Evolutionary conservation across 164 flowering plant species (phyloP).

Genomic region (Aristolochia contorta): DNA sequence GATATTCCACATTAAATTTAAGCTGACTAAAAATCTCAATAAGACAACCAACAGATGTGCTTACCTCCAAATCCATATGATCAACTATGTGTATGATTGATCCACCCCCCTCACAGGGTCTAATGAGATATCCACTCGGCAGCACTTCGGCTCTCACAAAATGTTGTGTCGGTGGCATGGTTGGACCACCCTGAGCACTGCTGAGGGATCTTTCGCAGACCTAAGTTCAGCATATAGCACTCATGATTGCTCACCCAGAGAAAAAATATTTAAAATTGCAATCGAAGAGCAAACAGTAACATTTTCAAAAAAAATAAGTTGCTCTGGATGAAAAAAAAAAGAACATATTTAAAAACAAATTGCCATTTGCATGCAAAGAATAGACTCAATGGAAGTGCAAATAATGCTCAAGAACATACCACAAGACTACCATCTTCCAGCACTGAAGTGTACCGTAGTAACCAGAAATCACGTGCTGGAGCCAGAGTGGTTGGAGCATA

Average conservation of each 20-base stretch:
- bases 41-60: not conserved
- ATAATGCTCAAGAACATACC: constrained; percentile 37
- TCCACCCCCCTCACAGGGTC: constrained; percentile 99
- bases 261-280: no score
- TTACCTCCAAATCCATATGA: constrained; percentile 93
- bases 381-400: not conserved
- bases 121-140: constrained; percentile 90
- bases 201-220: constrained; percentile 94
- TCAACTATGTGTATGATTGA: constrained; percentile 93
- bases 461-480: constrained; percentile 94
- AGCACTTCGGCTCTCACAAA: constrained; percentile 95
- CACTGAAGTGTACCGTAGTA: constrained; percentile 77
- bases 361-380: no score
- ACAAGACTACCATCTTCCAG: constrained; percentile 98
- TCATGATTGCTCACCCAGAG: not conserved
- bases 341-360: no score
- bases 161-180: constrained; percentile 76
- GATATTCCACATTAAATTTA: not conserved
- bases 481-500: constrained; percentile 99
- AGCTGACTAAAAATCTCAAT: not conserved
- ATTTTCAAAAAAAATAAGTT: no score
- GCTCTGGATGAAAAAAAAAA: no score
- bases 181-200: constrained; percentile 77
- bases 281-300: no score
- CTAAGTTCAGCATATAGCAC: constrained; percentile 17